Base-by-base conservation (phyloP, 2,329 filamentous ascomycete species). In the Colletotrichum horii region DNA sequence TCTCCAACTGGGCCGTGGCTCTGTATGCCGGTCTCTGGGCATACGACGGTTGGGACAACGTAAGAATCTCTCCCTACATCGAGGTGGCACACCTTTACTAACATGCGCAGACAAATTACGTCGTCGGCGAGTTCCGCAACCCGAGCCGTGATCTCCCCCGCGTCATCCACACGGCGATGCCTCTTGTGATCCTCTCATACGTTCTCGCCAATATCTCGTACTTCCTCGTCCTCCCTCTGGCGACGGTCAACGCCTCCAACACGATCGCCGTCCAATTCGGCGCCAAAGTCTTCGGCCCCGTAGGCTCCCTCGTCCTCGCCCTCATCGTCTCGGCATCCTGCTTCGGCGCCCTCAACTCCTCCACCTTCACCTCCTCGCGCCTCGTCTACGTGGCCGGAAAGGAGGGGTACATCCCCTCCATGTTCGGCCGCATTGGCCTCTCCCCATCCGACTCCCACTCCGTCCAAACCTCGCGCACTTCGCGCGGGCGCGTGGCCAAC, bases 21-120 rank as follows among this genome's bases (percentile, higher is more conserved):
- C 86, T 99, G 62, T 99, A 99, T 83, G 96, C 96, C 19, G 97
- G 97, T 11, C 89, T 99, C 7, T 99, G 97, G 97, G 97, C 97
- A 1, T 99, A 97, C 85, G 97, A 99, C 83, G 97, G 97, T 34
- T 99, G 97, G 97, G 97, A 99, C 83, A 99, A 99, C 84, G 95
- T 97, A 86, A 87, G 94, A 88, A 26, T 34, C 8, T 34, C 56
- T 32, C 56, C n/a, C 8, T 6, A 19, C 24, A 14, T 19, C 19
- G 14, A 24, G 4, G 15, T 3, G 32, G 34, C 24, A 30, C 34
- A 24, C 61, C 36, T 11, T 62, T n/a, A 2, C 43, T 43, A 15
- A 56, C 8, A 43, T 60, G 26, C 12, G 11, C 78, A 97, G 95
- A 98, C 96, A 77, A 99, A 98, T 85, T 99, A 98, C 81, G 97